Base-by-base conservation (phyloP, 1,284 basidiomycete genomes). In the Thecaphora thlaspeos region DNA sequence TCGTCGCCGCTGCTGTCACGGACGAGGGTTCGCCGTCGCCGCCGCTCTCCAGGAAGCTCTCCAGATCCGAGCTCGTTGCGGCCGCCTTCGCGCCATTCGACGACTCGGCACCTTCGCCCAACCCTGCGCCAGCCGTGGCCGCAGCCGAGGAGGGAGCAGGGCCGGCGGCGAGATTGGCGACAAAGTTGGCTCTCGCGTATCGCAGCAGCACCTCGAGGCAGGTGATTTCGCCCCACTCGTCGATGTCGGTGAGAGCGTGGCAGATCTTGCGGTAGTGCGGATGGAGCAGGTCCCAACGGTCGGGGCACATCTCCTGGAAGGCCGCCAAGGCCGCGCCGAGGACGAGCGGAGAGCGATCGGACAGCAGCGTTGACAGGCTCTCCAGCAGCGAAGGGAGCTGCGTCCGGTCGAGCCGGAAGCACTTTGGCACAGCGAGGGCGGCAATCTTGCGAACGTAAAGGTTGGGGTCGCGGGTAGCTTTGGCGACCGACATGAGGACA, bases 141-240 rank as follows among this genome's bases (percentile, higher is more conserved):
- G n/a, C n/a, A n/a, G n/a, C n/a, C n/a, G n/a, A n/a, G n/a, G n/a
- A n/a, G n/a, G n/a, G n/a, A n/a, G n/a, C n/a, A n/a, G n/a, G n/a
- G n/a, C n/a, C n/a, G n/a, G n/a, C n/a, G n/a, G n/a, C n/a, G n/a
- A n/a, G n/a, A n/a, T n/a, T n/a, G n/a, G n/a, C n/a, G 8, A 46
- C 38, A 2, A 72, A 43, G 38, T 72, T 60, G 7, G 51, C 87
- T 84, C 26, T 87, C 82, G 86, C 88, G 76, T 99, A 99, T 55
- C 88, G 82, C 42, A 87, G 80, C 36, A 98, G 82, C 10, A 96
- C 82, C 36, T 88, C 84, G 48, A 95, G 81, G 9, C 92, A 80
- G 40, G 87, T 84, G 4, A 89, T 84, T 78, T 97, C 95, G 0
- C 90, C 91, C 94, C 94, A 98, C 76, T 95, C 92, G 72, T 98